A percentile compares a stretch with the other conserved stretches of the same genome.
Evolutionary conservation across 306 rosid species (phyloP).

Genomic region (Citrullus amarus): DNA sequence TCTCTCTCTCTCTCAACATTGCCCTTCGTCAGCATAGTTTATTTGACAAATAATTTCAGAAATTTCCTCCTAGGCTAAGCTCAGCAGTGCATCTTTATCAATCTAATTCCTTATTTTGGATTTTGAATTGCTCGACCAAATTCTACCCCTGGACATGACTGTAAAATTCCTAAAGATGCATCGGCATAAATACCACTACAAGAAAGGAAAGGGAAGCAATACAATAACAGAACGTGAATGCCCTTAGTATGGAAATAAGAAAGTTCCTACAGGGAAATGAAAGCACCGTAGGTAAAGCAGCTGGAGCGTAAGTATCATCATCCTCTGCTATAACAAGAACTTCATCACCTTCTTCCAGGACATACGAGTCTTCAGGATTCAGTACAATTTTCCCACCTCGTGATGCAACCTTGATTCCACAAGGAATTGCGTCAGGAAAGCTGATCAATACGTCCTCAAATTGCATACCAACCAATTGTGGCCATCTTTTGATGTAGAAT

Average conservation of each 20-base stretch:
- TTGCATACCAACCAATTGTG: constrained; percentile 63
- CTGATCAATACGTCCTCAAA: constrained; percentile 68
- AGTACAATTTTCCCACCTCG: constrained; percentile 66
- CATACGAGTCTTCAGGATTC: constrained; percentile 75
- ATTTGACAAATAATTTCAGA: background rate
- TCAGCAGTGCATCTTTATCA: background rate
- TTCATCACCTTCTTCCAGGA: constrained; percentile 81
- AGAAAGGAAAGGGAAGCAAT: background rate
- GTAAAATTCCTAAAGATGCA: background rate
- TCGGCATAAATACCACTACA: background rate
- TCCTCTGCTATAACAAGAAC: constrained; percentile 88
- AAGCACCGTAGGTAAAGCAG: constrained; percentile 70
- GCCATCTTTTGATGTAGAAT: constrained; percentile 91
- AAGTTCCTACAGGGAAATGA: constrained; percentile 21
- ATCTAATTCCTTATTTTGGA: background rate
- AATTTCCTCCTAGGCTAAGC: background rate
- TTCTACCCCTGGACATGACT: background rate
- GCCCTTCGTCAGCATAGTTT: background rate
- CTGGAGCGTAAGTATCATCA: constrained; percentile 77
- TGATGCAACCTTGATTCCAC: constrained; percentile 81
- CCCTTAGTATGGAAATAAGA: background rate
- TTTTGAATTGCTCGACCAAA: background rate
- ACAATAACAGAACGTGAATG: constrained; percentile 11
- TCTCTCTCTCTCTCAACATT: constrained; percentile 11
- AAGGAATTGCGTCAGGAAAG: constrained; percentile 85